Evolutionary conservation across 495 filamentous ascomycete species (phyloP).

Genomic region (Jackrogersella multiformis): DNA sequence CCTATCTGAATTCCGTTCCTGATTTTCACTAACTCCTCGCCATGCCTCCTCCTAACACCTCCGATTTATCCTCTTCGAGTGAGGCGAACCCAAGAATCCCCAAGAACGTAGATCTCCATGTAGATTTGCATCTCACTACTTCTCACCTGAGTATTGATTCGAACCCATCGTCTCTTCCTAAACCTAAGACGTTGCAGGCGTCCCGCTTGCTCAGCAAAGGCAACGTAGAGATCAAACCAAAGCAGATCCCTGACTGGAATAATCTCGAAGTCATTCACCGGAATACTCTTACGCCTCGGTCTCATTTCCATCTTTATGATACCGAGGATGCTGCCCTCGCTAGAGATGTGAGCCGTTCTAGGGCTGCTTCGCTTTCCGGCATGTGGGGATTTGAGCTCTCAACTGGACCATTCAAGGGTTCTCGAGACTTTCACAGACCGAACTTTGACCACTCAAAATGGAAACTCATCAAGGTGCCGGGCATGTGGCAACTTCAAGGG

Average conservation of each 20-base stretch:
- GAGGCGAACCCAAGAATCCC: constrained; percentile 17
- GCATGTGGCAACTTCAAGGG: constrained; percentile 77
- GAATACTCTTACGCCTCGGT: constrained; percentile 69
- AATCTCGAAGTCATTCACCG: constrained; percentile 69
- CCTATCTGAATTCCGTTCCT: background rate
- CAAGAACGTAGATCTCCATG: constrained; percentile 23
- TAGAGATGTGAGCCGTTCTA: constrained; percentile 45
- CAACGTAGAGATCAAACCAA: constrained; percentile 34
- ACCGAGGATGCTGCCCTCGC: constrained; percentile 31
- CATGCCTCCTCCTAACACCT: constrained; percentile 30
- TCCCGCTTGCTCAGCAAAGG: background rate
- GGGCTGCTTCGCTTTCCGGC: constrained; percentile 62
- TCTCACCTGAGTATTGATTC: background rate
- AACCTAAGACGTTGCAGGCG: background rate
- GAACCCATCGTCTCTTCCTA: background rate
- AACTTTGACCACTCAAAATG: constrained; percentile 53
- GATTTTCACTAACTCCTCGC: background rate
- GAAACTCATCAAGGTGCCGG: constrained; percentile 68
- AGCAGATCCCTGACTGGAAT: constrained; percentile 64
- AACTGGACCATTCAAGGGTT: constrained; percentile 58
- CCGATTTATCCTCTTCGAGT: background rate
- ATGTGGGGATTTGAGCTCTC: constrained; percentile 67
- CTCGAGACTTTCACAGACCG: constrained; percentile 53
- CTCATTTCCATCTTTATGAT: constrained; percentile 56
- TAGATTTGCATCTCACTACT: constrained; percentile 35